phyloP scores from a whole-genome alignment of 2,329 filamentous ascomycete species.

The Aureobasidium pullulans region DNA sequence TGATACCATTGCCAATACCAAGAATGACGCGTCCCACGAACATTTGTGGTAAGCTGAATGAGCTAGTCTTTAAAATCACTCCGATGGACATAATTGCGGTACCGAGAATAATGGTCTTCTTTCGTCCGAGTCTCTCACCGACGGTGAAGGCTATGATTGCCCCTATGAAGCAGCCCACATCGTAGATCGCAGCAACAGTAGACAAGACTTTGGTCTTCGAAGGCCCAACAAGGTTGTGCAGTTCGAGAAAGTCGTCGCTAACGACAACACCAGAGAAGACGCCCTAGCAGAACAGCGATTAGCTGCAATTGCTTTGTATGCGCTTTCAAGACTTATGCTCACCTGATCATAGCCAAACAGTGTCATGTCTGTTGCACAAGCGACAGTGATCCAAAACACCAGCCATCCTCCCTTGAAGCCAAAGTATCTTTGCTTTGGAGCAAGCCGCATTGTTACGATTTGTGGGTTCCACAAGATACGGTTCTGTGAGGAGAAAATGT shows the following conservation, averaged over 20 bases:
- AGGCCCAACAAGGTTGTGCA: slow-evolving; percentile 37
- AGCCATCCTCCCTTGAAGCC: slow-evolving; percentile 49
- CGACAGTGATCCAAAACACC: slow-evolving; percentile 36
- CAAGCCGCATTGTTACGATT: neutral
- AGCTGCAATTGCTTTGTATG: slow-evolving; percentile 31
- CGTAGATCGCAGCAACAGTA: slow-evolving; percentile 52
- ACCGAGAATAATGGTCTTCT: slow-evolving; percentile 41
- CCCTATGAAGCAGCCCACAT: slow-evolving; percentile 54
- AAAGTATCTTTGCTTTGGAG: slow-evolving; percentile 38
- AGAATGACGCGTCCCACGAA: slow-evolving; percentile 42
- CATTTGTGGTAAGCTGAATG: slow-evolving; percentile 42
- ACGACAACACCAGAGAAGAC: slow-evolving; percentile 51
- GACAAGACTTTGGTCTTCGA: slow-evolving; percentile 20
- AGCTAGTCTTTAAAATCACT: slow-evolving; percentile 40
- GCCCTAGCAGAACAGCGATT: slow-evolving; percentile 28
- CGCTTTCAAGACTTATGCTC: neutral
- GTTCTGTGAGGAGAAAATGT: neutral
- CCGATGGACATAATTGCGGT: slow-evolving; percentile 43
- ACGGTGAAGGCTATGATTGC: slow-evolving; percentile 43
- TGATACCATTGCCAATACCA: slow-evolving; percentile 46
- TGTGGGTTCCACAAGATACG: neutral
- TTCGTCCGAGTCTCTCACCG: slow-evolving; percentile 43
- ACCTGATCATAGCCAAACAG: slow-evolving; percentile 29
- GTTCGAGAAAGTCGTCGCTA: slow-evolving; percentile 45
- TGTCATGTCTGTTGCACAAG: slow-evolving; percentile 44